phyloP scores from a whole-genome alignment of 2,329 filamentous ascomycete genomes.

The Zasmidium angulare region DNA sequence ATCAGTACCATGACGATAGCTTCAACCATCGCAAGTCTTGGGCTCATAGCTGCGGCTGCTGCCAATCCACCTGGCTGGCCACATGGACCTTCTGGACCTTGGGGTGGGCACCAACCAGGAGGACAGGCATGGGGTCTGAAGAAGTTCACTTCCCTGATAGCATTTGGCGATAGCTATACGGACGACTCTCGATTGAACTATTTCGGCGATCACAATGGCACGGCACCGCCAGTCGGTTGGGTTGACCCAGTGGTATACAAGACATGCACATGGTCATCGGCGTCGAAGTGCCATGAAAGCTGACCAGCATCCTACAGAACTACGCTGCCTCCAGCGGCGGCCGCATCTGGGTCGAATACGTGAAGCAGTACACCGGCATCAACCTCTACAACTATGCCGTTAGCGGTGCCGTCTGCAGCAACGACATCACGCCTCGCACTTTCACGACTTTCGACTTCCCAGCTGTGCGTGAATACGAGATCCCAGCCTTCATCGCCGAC shows the following conservation, averaged over 20 bases:
- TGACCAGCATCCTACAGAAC: conserved; percentile 14
- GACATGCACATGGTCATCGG: no score
- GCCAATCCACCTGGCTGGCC: not conserved
- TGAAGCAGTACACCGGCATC: conserved; percentile 58
- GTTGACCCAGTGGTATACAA: conserved; percentile 46
- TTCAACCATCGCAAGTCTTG: not conserved
- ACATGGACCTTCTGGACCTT: not conserved
- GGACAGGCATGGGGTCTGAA: conserved; percentile 38
- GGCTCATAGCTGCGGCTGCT: not conserved
- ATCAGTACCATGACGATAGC: not conserved
- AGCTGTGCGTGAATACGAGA: conserved; percentile 50
- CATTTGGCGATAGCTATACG: conserved; percentile 71
- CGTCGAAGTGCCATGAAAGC: no score
- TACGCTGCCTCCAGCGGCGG: conserved; percentile 62
- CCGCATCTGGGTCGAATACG: conserved; percentile 67
- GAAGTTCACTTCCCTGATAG: conserved; percentile 62
- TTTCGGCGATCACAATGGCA: conserved; percentile 58
- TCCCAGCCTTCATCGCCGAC: conserved; percentile 50
- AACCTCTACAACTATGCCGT: conserved; percentile 60
- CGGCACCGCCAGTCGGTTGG: conserved; percentile 63
- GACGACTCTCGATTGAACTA: conserved; percentile 63
- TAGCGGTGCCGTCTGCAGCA: conserved; percentile 69
- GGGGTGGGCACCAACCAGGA: not conserved
- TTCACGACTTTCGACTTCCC: conserved; percentile 59
- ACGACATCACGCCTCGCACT: conserved; percentile 61